phyloP scores from a whole-genome alignment of 176 grass and related monocot genomes.

The Oryza meyeriana region DNA sequence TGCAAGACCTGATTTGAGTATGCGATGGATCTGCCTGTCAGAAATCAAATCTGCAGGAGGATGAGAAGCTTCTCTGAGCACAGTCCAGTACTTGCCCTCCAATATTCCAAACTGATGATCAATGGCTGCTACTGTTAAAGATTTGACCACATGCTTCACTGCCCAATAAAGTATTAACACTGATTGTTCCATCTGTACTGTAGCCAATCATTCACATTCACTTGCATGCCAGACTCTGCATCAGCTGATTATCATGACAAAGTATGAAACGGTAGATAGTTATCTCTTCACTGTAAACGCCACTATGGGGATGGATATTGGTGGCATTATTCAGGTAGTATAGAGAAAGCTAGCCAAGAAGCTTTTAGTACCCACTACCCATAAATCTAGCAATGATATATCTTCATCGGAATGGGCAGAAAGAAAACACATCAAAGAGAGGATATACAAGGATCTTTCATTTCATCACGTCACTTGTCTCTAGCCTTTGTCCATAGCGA shows the following conservation, averaged over 20 bases:
- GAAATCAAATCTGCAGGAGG: not conserved
- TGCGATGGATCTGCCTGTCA: not conserved
- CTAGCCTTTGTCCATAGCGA: not conserved
- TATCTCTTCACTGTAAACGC: not conserved
- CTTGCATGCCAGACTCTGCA: not conserved
- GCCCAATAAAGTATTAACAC: not conserved
- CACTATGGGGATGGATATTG: not conserved
- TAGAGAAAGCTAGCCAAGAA: too few species aligned
- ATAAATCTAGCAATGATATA: not conserved
- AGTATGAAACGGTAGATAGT: not conserved
- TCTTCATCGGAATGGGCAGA: not conserved
- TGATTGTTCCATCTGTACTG: not conserved
- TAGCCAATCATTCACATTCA: not conserved
- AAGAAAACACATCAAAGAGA: not conserved
- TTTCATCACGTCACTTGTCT: not conserved
- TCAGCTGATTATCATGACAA: not conserved
- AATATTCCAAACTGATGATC: not conserved
- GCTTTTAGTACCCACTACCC: not conserved
- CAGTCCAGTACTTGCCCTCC: not conserved
- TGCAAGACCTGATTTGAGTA: not conserved
- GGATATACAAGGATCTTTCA: not conserved
- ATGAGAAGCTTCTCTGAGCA: conserved; percentile 30
- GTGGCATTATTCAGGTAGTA: not conserved
- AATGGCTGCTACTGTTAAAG: not conserved
- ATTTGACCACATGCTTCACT: not conserved